Base-by-base conservation (phyloP, 2,329 filamentous ascomycete genomes). In the Balansia obtecta region DNA sequence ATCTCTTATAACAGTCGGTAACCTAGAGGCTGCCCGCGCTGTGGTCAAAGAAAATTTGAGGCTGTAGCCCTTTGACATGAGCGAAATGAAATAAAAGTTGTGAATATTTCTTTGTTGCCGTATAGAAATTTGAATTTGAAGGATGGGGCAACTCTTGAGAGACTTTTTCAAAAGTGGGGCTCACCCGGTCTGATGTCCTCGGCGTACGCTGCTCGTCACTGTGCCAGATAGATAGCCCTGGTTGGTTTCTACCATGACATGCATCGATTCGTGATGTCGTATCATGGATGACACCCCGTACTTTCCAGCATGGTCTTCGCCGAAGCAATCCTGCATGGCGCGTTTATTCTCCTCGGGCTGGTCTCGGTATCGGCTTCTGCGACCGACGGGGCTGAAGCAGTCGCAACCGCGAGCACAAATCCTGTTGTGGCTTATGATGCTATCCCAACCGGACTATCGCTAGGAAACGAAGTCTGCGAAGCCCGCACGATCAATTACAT, bases 401-500 rank as follows among this genome's bases (percentile, higher is more conserved):
- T 30, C 22, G 27, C 40, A 43, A 48, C 46, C 3, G 18, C 22
- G 27, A 30, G 39, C 30, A 16, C 40, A 27, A 42, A 38, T 34
- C 39, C 12, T 4, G 4, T 46, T 34, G 39, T 42, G 12, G 18
- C 39, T 30, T 7, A 41, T n/a, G 41, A 45, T 44, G 41, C 48
- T 10, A 38, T 32, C 18, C 34, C 48, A 32, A 44, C 33, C 27
- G 15, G 48, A 32, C 33, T 16, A 18, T 12, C 33, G 13, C 13
- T 6, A 33, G 34, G 30, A 10, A 11, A 32, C 16, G 45, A 45
- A 30, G 13, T 55, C 42, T 82, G 78, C 67, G 75, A 77, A 57
- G 74, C 69, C 49, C 77, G 79, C 57, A 88, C 83, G 1, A 81
- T 88, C 62, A 90, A 91, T 66, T 88, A 90, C 66, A 87, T 91